Percentiles rank a stretch among this genome's conserved stretches.
Conservation (phyloP, 768 basidiomycete genomes). For the Terana coerulea region DNA sequence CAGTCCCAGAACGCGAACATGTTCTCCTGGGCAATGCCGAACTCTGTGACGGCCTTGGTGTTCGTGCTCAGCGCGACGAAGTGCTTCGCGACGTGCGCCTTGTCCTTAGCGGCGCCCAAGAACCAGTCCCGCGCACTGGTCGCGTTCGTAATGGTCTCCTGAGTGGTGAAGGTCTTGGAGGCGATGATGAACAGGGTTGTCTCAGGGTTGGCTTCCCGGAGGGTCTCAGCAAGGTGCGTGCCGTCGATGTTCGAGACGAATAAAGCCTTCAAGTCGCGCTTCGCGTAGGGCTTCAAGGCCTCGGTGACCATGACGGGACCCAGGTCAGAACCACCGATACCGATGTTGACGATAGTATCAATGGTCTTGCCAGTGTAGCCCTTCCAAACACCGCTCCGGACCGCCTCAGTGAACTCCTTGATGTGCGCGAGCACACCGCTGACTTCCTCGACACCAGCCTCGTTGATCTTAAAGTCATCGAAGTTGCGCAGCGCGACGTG, state of each 20-base stretch:
- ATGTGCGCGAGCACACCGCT: conserved; percentile 84
- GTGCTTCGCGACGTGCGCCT: conserved; percentile 94
- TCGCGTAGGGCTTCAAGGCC: conserved; percentile 89
- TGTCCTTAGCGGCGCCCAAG: conserved; percentile 76
- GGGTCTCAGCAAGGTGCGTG: conserved; percentile 90
- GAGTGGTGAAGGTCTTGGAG: conserved; percentile 99
- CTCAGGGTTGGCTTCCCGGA: conserved; percentile 80
- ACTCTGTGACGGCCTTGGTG: conserved; percentile 86
- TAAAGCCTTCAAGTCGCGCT: conserved; percentile 80
- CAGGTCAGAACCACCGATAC: conserved; percentile 97
- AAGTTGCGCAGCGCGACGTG: conserved; percentile 88
- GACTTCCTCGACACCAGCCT: conserved; percentile 83
- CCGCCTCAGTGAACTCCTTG: conserved; percentile 79
- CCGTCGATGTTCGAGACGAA: conserved; percentile 99
- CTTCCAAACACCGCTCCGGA: conserved; percentile 88
- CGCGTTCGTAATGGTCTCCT: conserved; percentile 99
- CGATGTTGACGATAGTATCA: conserved; percentile 95
- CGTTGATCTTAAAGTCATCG: conserved; percentile 74
- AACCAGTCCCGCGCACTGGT: conserved; percentile 95
- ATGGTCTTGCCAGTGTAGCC: conserved; percentile 97
- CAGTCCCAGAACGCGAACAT: conserved; percentile 99
- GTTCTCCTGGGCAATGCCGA: conserved; percentile 87
- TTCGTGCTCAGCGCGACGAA: conserved; percentile 98
- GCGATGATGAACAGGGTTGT: conserved; percentile 97
- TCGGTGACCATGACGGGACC: conserved; percentile 99